Percentiles rank a stretch among this genome's conserved stretches.
These are phyloP conservation scores for Hericium coralloides DNA, from an alignment of 768 basidiomycete genomes.

Conservation along the genomic window DNA sequence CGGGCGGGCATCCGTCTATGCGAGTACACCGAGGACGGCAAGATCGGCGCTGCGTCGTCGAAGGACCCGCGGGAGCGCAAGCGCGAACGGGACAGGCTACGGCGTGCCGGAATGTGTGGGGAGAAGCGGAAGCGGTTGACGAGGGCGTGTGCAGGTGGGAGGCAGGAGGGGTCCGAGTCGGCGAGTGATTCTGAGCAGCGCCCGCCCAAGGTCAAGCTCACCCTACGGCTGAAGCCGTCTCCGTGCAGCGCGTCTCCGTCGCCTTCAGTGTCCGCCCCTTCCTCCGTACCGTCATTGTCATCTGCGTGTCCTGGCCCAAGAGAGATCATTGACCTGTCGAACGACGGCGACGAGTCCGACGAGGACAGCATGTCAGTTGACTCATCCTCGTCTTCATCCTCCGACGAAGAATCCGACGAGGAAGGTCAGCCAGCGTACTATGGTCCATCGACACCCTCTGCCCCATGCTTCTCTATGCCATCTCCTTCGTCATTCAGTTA, in stretches of 20 bases:
- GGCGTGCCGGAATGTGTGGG: conserved; percentile 31
- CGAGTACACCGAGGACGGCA: conserved; percentile 52
- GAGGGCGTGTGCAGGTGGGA: conserved; percentile 22
- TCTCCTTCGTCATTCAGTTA: conserved; percentile 16
- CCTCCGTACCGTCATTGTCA: conserved; percentile 10
- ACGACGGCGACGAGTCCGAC: conserved; percentile 27
- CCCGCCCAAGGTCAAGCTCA: conserved; percentile 64
- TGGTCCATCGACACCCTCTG: conserved; percentile 49
- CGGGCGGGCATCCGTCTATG: conserved; percentile 64
- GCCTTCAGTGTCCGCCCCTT: conserved; percentile 14
- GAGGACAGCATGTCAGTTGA: conserved; percentile 14
- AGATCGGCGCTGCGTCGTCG: conserved; percentile 20
- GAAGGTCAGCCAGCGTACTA: conserved; percentile 41
- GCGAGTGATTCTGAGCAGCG: conserved; percentile 27
- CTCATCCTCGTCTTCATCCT: conserved; percentile 9
- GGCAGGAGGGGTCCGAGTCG: conserved; percentile 15
- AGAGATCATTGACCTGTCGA: conserved; percentile 20
- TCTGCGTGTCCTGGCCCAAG: not conserved
- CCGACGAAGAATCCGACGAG: not conserved
- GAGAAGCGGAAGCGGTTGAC: conserved; percentile 36
- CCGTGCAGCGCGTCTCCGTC: conserved; percentile 20
- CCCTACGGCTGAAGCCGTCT: conserved; percentile 51
- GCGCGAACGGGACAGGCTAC: conserved; percentile 16
- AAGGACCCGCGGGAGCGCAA: conserved; percentile 20
- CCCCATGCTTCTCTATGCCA: conserved; percentile 33